Percentiles rank a stretch among this genome's conserved stretches.
Evolutionary conservation across 1,139 yeast genomes (phyloP).

Genomic region (Candida smagusa): DNA sequence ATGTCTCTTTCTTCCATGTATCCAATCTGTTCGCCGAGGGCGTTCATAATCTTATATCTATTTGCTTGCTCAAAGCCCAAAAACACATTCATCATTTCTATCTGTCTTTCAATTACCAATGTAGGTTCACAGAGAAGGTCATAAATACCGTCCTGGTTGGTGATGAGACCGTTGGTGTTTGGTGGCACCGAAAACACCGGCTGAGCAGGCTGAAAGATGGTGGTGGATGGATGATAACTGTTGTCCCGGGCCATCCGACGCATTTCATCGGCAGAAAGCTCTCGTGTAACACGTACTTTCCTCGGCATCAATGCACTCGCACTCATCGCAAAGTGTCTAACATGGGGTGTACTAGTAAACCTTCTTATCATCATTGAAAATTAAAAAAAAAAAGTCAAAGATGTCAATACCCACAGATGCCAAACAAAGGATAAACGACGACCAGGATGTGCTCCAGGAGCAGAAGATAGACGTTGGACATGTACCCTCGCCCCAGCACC

Average conservation of each 20-base stretch:
- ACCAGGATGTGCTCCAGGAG: background rate
- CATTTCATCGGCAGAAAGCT: constrained; percentile 17
- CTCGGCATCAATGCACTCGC: constrained; percentile 9
- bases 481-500: constrained; percentile 1
- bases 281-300: constrained; percentile 31
- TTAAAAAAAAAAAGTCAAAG: too few species aligned
- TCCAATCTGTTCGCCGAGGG: constrained; percentile 72
- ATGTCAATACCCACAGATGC: too few species aligned
- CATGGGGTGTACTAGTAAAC: background rate
- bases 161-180: constrained; percentile 46
- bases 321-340: constrained; percentile 2
- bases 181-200: constrained; percentile 38
- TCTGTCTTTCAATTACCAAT: constrained; percentile 78
- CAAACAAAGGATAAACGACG: constrained; percentile 1
- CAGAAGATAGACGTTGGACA: background rate
- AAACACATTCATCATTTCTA: constrained; percentile 83
- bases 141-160: constrained; percentile 53
- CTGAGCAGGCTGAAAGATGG: constrained; percentile 23
- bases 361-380: too few species aligned
- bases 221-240: background rate
- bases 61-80: constrained; percentile 93
- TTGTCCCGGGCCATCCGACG: background rate
- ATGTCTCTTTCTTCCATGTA: constrained; percentile 77
- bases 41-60: constrained; percentile 68
- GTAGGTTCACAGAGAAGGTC: constrained; percentile 71